Evolutionary conservation across 352 stramenopile species (phyloP), one percentile per base, ranked within the genome.

Genomic region (Globisporangium ultimum): DNA sequence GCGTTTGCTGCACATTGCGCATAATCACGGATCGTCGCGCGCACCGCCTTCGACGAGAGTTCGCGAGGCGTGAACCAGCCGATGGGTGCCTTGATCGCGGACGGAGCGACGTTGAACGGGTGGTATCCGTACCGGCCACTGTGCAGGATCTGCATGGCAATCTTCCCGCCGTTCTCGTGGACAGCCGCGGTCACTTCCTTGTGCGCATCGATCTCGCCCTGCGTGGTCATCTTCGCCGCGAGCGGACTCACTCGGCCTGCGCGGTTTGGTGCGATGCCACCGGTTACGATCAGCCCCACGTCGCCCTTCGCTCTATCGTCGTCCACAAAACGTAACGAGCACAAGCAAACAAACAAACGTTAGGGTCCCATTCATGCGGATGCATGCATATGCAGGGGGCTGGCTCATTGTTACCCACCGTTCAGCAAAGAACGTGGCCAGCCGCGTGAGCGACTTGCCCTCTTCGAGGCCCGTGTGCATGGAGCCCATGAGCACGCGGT

Each of bases 41-140:
- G 55, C 8, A 99, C 80, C n/a, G 90, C 92, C 4, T 64, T 71
- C 24, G 63, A 75, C 2, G 77, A 90, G 11, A 99, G 61, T 56
- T 80, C 95, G 45, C 82, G 74, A 5, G 96, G 96, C 1, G 80
- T 87, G 67, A 98, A 97, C 66, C 84, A 92, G 38, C 85, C 88
- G 67, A 99, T 99, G 0, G 96, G 96, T 22, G 93, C 93, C 66
- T 98, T 97, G 24, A 97, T 95, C 4, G 82, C 60, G 15, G 81
- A 97, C 45, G 97, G 91, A 10, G 89, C 95, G 6, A 99, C 96
- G 49, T 85, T 84, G 66, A 97, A 98, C 41, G 95, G 96, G 76
- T 98, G 93, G 68, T 98, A 98, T 8, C 91, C 96, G 70, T 99
- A 99, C n/a, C 97, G 87, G 32, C 97, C 92, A 28, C 87, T 85